These are phyloP conservation scores for Pseudocercospora cruenta DNA, from an alignment of 2,329 filamentous ascomycete species.

Conservation along the genomic window DNA sequence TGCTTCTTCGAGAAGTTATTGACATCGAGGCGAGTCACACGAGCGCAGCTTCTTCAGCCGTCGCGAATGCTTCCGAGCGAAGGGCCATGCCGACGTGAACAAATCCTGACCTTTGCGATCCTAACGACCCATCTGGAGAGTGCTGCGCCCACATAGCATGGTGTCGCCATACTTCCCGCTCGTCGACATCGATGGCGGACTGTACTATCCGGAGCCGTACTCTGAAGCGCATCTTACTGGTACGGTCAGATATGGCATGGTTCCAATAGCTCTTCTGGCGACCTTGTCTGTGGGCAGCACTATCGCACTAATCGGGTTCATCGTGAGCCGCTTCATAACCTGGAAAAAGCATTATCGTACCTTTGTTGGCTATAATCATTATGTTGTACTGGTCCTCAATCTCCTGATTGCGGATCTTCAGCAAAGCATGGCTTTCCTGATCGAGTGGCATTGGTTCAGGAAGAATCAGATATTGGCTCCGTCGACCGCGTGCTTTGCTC, in stretches of 20 bases:
- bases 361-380: slow-evolving; percentile 59
- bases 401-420: slow-evolving; percentile 70
- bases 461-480: slow-evolving; percentile 59
- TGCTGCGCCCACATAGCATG: slow-evolving; percentile 6
- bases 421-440: slow-evolving; percentile 65
- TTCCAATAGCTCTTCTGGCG: slow-evolving; percentile 36
- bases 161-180: slow-evolving; percentile 27
- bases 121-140: background rate
- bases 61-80: background rate
- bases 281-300: slow-evolving; percentile 37
- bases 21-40: background rate
- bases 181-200: slow-evolving; percentile 26
- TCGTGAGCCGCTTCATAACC: slow-evolving; percentile 35
- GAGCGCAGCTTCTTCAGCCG: background rate
- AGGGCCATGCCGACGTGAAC: background rate
- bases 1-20: background rate
- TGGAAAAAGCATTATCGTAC: slow-evolving; percentile 39
- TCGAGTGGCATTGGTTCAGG: slow-evolving; percentile 64
- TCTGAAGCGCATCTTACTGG: slow-evolving; percentile 30
- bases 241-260: slow-evolving; percentile 33
- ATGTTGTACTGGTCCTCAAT: slow-evolving; percentile 71
- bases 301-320: slow-evolving; percentile 36
- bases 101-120: background rate
- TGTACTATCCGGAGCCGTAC: slow-evolving; percentile 38
- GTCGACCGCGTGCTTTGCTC: slow-evolving; percentile 61